Evolutionary conservation across 169 alveolate species (phyloP).

Genomic region (Plasmodium yoelii): DNA sequence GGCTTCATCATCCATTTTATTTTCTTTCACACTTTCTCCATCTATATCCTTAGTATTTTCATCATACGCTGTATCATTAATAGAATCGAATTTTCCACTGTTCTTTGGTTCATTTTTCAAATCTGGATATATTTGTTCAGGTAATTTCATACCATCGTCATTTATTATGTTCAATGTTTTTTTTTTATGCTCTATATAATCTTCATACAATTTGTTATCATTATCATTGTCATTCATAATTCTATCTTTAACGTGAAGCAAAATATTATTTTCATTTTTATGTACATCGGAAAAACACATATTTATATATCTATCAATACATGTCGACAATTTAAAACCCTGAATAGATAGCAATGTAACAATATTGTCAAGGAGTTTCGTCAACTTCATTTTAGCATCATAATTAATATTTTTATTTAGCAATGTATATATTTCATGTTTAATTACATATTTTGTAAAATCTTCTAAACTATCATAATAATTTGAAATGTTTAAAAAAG

Average conservation of each 20-base stretch:
- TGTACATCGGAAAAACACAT: constrained; percentile 27
- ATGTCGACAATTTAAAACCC: constrained; percentile 7
- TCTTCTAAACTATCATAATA: constrained; percentile 60
- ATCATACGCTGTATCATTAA: constrained; percentile 1
- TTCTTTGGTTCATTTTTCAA: neutral
- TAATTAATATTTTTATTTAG: constrained; percentile 50
- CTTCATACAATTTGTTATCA: neutral
- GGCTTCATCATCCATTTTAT: neutral
- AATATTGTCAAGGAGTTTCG: constrained; percentile 32
- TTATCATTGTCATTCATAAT: neutral
- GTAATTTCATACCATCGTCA: neutral
- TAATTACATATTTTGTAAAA: constrained; percentile 49
- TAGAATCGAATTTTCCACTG: neutral
- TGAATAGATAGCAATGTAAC: constrained; percentile 44
- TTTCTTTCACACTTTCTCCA: neutral
- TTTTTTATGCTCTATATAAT: constrained; percentile 12
- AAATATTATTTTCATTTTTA: constrained; percentile 1
- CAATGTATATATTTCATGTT: constrained; percentile 65
- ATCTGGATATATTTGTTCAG: no score
- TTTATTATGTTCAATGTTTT: neutral
- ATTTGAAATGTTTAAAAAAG: constrained; percentile 47
- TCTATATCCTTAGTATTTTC: neutral
- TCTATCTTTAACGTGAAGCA: neutral
- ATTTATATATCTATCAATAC: constrained; percentile 30
- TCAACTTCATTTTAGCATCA: constrained; percentile 63